A percentile compares a stretch with the other conserved stretches of the same genome.
phyloP scores from a whole-genome alignment of 345 rosid genomes.

The Acer campestre region DNA sequence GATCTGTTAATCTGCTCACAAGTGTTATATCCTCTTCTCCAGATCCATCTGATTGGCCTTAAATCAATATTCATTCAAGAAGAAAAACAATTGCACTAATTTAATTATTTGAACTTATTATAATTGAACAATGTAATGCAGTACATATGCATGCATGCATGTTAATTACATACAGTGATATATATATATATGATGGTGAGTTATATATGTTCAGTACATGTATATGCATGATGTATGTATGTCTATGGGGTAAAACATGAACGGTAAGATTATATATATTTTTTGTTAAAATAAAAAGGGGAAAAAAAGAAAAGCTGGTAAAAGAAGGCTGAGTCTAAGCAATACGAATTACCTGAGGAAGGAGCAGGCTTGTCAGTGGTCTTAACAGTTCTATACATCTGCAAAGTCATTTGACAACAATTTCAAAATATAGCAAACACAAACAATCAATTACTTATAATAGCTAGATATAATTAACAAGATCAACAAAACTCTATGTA shows the following conservation, averaged over 20 bases:
- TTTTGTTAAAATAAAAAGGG: background rate
- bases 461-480: background rate
- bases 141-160: background rate
- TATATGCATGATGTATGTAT: background rate
- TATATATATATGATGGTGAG: slow-evolving; percentile 4
- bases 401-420: slow-evolving; percentile 28
- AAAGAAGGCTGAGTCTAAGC: slow-evolving; percentile 21
- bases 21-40: slow-evolving; percentile 71
- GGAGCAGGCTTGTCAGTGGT: slow-evolving; percentile 83
- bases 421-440: slow-evolving; percentile 1
- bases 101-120: background rate
- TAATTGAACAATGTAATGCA: background rate
- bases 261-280: background rate
- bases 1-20: slow-evolving; percentile 40
- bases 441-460: no score
- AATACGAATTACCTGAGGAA: slow-evolving; percentile 72
- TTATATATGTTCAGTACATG: background rate
- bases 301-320: background rate
- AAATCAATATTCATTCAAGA: background rate
- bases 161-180: slow-evolving; percentile 2
- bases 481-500: background rate
- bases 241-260: background rate
- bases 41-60: slow-evolving; percentile 71
- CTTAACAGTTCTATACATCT: slow-evolving; percentile 95
- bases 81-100: slow-evolving; percentile 5